Evolutionary conservation across 2,329 filamentous ascomycete species (phyloP), one percentile per base, ranked within the genome.

Genomic region (Arthroderma sp.): DNA sequence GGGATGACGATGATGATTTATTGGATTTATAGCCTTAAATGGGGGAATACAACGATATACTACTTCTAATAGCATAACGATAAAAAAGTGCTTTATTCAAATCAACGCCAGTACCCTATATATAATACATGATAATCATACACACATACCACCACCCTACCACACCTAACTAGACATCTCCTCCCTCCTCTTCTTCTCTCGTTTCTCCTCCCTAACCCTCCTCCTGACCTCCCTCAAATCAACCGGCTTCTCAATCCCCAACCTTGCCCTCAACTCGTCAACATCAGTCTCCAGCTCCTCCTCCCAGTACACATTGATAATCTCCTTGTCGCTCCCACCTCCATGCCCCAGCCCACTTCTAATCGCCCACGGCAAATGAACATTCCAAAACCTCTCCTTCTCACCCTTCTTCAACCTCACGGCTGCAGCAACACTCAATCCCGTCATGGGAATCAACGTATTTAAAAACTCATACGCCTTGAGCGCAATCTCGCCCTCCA

Each of bases 281-380:
- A 94, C 85, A 62, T 94, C 81, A 46, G 79, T 84, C 67, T 88
- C 81, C 53, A 98, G 65, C 67, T 89, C 77, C 69, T 96, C 86
- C 66, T 98, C 91, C 91, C 91, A 98, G 60, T 94, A 98, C 1
- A 98, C 81, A 62, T 95, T 95, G 53, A 98, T 88, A 31, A 96
- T 71, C 58, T 94, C 85, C 56, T 83, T 78, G 40, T 79, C 75
- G 29, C 4, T n/a, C 10, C 28, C 31, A 22, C 15, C 15, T 22
- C 15, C 15, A 22, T 22, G 15, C 45, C 75, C 68, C 51, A 86
- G 62, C 9, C 91, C 91, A 61, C 94, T 96, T 44, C 77, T 70
- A 38, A 95, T 64, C 32, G 91, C 91, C 91, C 91, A 98, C 1
- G 91, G 91, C 43, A 89, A 68, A 63, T 95, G 62, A 42, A 66